Evolutionary conservation across 2,329 filamentous ascomycete genomes (phyloP).

Genomic region (Exophiala oligosperma): DNA sequence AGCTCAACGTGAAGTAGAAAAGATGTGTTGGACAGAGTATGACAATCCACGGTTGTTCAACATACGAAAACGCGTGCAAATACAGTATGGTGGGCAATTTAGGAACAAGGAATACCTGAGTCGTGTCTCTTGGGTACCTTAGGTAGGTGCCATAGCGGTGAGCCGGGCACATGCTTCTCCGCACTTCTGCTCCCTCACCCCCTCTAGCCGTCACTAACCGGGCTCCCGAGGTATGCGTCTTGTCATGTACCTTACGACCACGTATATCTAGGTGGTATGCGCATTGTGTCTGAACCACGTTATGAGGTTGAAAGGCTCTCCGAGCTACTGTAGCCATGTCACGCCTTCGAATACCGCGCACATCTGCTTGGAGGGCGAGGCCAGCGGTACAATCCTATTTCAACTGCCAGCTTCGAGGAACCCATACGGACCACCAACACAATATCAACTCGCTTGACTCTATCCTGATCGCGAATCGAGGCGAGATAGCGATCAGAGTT

Average conservation of each 20-base stretch:
- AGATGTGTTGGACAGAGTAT: background rate
- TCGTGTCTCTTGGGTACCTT: too few relatives aligned
- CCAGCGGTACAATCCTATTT: conserved; percentile 3
- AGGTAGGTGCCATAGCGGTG: too few relatives aligned
- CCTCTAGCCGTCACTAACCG: background rate
- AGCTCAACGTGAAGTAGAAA: background rate
- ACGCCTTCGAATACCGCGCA: conserved; percentile 11
- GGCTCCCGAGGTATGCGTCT: background rate
- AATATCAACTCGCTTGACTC: conserved; percentile 26
- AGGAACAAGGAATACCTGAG: background rate
- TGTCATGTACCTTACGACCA: too few relatives aligned
- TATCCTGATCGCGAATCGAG: conserved; percentile 85
- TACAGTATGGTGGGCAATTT: background rate
- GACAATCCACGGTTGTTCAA: background rate
- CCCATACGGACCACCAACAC: conserved; percentile 7
- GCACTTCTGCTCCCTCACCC: background rate
- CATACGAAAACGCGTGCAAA: background rate
- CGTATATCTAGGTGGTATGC: background rate
- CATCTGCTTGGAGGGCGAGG: conserved; percentile 12
- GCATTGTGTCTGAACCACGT: background rate
- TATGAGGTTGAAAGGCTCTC: background rate
- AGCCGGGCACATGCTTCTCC: background rate
- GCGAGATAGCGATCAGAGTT: conserved; percentile 94
- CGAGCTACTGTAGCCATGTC: conserved; percentile 9
- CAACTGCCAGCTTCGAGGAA: conserved; percentile 1